phyloP scores from a whole-genome alignment of 2,329 filamentous ascomycete species.

The Trichophyton schoenleinii region DNA sequence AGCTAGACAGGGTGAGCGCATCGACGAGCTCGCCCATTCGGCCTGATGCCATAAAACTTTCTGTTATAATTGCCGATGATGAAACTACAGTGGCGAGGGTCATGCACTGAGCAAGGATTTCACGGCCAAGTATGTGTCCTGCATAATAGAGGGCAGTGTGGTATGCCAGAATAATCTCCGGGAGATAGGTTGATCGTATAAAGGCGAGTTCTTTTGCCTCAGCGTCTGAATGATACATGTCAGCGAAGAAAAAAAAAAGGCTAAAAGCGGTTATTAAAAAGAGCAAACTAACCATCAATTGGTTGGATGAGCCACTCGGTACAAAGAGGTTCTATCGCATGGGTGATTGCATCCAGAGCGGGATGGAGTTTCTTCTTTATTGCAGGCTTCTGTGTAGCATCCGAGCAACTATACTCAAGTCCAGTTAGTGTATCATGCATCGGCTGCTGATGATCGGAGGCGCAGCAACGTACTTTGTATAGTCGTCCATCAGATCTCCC shows the following conservation, averaged over 20 bases:
- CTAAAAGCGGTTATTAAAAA: not conserved
- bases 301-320: conserved; percentile 48
- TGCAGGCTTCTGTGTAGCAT: conserved; percentile 31
- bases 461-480: conserved; percentile 27
- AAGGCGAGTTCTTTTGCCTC: conserved; percentile 50
- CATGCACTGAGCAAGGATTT: conserved; percentile 72
- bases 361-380: conserved; percentile 45
- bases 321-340: conserved; percentile 49
- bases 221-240: conserved; percentile 25
- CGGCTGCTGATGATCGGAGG: not conserved
- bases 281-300: conserved; percentile 41
- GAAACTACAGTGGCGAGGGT: conserved; percentile 70
- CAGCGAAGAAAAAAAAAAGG: not conserved
- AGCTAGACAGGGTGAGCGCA: conserved; percentile 63
- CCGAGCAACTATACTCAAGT: conserved; percentile 11
- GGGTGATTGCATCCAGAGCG: conserved; percentile 44
- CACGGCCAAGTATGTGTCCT: conserved; percentile 59
- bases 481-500: conserved; percentile 41
- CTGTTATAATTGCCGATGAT: conserved; percentile 53
- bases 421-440: not conserved
- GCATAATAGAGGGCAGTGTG: conserved; percentile 69
- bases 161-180: conserved; percentile 75
- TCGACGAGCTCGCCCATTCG: conserved; percentile 66
- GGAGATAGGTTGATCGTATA: conserved; percentile 67
- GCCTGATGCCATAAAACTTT: conserved; percentile 50